Percentiles rank a stretch among this genome's conserved stretches.
phyloP scores from a whole-genome alignment of 1,139 yeast genomes.

The Lizanozyma gosingica region DNA sequence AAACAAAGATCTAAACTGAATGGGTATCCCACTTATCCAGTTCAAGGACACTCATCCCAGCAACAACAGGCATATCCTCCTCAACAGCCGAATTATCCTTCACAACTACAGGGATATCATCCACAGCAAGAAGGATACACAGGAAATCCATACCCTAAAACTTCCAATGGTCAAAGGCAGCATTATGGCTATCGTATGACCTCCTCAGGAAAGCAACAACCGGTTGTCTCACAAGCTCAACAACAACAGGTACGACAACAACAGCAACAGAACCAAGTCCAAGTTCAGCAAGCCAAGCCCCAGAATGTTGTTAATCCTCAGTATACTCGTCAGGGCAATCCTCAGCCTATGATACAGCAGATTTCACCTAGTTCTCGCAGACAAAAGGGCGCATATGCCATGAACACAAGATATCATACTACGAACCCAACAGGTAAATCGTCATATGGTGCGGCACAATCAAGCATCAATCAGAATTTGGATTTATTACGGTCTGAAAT shows the following conservation, averaged over 20 bases:
- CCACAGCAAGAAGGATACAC: slow-evolving; percentile 1
- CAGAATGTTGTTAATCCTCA: neutral
- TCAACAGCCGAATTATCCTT: neutral
- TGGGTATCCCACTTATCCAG: neutral
- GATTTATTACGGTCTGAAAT: slow-evolving; percentile 36
- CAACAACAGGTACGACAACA: slow-evolving; percentile 5
- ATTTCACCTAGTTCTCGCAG: neutral
- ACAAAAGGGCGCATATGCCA: neutral
- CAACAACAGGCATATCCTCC: neutral
- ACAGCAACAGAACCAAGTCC: slow-evolving; percentile 4
- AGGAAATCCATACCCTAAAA: neutral
- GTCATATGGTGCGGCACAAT: neutral
- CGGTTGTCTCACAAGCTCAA: no score
- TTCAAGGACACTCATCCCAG: neutral
- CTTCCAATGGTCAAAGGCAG: neutral
- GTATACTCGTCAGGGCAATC: neutral
- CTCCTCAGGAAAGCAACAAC: slow-evolving; percentile 2
- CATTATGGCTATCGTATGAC: neutral
- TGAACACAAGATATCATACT: neutral
- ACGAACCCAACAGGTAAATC: neutral
- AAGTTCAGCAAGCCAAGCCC: slow-evolving; percentile 2
- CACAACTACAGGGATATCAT: slow-evolving; percentile 5
- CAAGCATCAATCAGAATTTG: slow-evolving; percentile 28
- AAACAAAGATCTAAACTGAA: neutral
- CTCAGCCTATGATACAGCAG: slow-evolving; percentile 1